Percentiles rank a stretch among this genome's conserved stretches.
Evolutionary conservation across 306 rosid species (phyloP).

Genomic region (Glycine soja): DNA sequence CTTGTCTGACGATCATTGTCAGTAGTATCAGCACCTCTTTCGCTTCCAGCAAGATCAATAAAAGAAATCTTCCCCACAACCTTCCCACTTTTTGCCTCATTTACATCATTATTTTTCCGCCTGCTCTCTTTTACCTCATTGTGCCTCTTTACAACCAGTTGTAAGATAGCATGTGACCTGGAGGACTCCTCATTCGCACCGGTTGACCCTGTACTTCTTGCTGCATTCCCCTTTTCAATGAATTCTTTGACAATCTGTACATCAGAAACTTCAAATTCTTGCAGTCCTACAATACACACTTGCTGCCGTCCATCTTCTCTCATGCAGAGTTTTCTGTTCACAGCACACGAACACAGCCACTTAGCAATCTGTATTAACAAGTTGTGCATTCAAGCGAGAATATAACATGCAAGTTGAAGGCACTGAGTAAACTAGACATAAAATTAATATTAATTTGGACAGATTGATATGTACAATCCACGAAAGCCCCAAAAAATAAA

Average conservation of each 20-base stretch:
- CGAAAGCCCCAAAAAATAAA: background rate
- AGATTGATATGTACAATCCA: constrained; percentile 3
- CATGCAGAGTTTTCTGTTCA: constrained; percentile 88
- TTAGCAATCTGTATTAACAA: constrained; percentile 38
- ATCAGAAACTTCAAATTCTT: constrained; percentile 99
- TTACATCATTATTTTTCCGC: constrained; percentile 75
- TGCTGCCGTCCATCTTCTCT: constrained; percentile 99
- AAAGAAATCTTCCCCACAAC: constrained; percentile 98
- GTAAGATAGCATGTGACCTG: constrained; percentile 98
- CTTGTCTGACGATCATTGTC: constrained; percentile 99
- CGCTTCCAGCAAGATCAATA: constrained; percentile 99
- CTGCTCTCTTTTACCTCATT: constrained; percentile 80
- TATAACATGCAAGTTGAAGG: constrained; percentile 36
- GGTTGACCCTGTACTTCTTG: constrained; percentile 96
- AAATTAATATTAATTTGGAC: constrained; percentile 27
- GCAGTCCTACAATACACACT: constrained; percentile 98
- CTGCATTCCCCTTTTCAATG: constrained; percentile 90
- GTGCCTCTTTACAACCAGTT: constrained; percentile 88
- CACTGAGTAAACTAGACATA: constrained; percentile 10
- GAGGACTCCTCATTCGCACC: constrained; percentile 99
- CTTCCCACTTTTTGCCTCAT: constrained; percentile 81
- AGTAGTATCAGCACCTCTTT: constrained; percentile 99
- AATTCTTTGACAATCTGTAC: constrained; percentile 96
- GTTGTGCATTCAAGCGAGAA: background rate
- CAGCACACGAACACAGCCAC: constrained; percentile 27